Conservation (phyloP, 306 rosid species). For the Malus fusca region DNA sequence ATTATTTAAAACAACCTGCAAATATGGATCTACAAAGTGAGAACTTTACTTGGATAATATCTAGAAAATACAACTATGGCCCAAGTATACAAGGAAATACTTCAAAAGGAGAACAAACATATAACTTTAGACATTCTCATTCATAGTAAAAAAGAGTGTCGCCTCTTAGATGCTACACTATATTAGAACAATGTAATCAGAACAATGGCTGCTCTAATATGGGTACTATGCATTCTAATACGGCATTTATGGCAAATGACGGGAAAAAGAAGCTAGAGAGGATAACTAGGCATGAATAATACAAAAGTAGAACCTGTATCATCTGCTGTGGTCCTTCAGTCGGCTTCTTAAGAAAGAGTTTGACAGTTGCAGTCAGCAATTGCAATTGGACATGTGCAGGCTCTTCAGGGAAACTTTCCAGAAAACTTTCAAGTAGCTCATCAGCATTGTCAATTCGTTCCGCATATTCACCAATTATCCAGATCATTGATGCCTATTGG, state of each 20-base stretch:
- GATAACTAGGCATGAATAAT: not conserved
- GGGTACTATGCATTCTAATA: not conserved
- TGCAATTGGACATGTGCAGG: constrained; percentile 99
- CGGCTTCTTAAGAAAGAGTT: constrained; percentile 98
- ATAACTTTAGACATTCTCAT: not conserved
- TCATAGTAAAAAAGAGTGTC: not conserved
- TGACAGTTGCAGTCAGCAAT: constrained; percentile 94
- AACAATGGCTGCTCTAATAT: not conserved
- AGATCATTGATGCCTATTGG: constrained; percentile 88
- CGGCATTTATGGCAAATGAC: not conserved
- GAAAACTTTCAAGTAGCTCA: constrained; percentile 97
- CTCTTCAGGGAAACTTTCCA: constrained; percentile 91
- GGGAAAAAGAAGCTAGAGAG: not conserved
- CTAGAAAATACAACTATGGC: not conserved
- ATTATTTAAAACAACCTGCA: constrained; percentile 93
- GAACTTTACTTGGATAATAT: constrained; percentile 8
- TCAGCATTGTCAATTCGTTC: constrained; percentile 99
- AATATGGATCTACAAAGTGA: constrained; percentile 18
- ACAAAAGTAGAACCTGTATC: constrained; percentile 72
- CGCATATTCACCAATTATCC: constrained; percentile 99
- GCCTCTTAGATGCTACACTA: not conserved
- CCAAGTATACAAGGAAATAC: not conserved
- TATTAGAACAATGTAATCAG: not conserved
- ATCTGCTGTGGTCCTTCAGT: constrained; percentile 99
- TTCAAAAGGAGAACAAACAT: not conserved